phyloP scores from a whole-genome alignment of 768 basidiomycete species.

The Mycena vulgaris region DNA sequence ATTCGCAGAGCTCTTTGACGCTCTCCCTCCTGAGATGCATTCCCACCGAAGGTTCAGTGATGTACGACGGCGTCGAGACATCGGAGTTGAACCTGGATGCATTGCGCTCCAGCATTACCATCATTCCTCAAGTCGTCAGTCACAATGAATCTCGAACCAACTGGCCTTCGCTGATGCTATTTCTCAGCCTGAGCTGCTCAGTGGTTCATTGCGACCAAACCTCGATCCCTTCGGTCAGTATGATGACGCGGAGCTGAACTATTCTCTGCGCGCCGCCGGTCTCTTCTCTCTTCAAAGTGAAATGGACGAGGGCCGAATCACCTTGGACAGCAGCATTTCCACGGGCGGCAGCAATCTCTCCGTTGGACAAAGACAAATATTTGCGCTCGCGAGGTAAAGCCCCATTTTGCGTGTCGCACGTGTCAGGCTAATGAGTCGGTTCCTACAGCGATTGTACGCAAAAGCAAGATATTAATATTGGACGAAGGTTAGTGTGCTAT shows the following conservation, averaged over 20 bases:
- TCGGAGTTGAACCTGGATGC: constrained; percentile 59
- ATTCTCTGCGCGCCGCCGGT: constrained; percentile 54
- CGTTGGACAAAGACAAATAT: constrained; percentile 64
- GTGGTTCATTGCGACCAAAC: constrained; percentile 61
- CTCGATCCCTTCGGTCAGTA: constrained; percentile 64
- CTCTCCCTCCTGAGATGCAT: constrained; percentile 66
- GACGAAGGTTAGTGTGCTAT: constrained; percentile 28
- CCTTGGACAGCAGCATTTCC: constrained; percentile 34
- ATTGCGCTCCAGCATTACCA: constrained; percentile 61
- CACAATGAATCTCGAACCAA: background rate
- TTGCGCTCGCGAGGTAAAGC: constrained; percentile 53
- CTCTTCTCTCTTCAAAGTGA: constrained; percentile 53
- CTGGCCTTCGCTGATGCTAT: background rate
- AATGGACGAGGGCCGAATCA: constrained; percentile 42
- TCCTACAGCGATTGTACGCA: constrained; percentile 29
- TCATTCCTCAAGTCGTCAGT: constrained; percentile 51
- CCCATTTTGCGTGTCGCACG: no score
- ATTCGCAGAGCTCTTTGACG: constrained; percentile 65
- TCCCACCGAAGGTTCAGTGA: constrained; percentile 47
- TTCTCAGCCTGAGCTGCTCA: constrained; percentile 52
- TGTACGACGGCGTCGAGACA: constrained; percentile 60
- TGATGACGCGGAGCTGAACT: constrained; percentile 55
- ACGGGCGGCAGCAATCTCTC: constrained; percentile 47
- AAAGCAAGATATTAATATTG: constrained; percentile 41
- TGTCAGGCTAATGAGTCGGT: background rate